Evolutionary conservation across 495 filamentous ascomycete species (phyloP), one percentile per base, ranked within the genome.

Genomic region (Penicillium egyptiacum): DNA sequence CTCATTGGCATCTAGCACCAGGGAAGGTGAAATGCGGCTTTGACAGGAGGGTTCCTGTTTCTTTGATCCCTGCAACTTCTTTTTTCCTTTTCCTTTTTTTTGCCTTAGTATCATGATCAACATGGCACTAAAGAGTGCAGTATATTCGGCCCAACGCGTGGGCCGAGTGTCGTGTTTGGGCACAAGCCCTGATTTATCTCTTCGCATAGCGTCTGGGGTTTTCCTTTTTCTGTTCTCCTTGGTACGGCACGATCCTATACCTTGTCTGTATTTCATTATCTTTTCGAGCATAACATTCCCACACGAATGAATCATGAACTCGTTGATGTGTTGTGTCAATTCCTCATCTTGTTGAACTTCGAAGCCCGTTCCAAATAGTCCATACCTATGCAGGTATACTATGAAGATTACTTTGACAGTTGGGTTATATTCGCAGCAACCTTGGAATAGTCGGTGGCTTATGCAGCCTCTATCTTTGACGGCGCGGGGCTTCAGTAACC

Each of bases 141-240:
- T 66, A 61, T 66, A 64, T 12, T 30, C 7, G 26, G 16, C 8
- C 30, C 26, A 30, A 6, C 5, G n/a, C 26, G 5, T 14, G 28
- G 45, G 28, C 26, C 17, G 11, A 17, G n/a, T 20, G 9, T 62
- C 52, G 53, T 67, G 56, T 56, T 55, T 48, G 52, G 57, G 51
- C 59, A 65, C 64, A 68, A 67, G 60, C 61, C 63, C 68, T 73
- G 59, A 63, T 63, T 59, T 70, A 28, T 59, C 53, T 69, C 62
- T 67, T 74, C 66, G 74, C 74, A 76, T 76, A 76, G 74, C 74
- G 74, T 65, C 64, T 67, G 74, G 69, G 72, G 72, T 76, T 71
- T 59, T 51, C 49, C 40, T 56, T 44, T 53, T 48, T 55, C 26
- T 44, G 35, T 57, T 53, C 44, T 57, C 30, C 23, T 58, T 58